Percentiles rank a stretch among this genome's conserved stretches.
These are phyloP conservation scores for Exophiala dermatitidis DNA, from an alignment of 2,329 filamentous ascomycete species.

Conservation along the genomic window DNA sequence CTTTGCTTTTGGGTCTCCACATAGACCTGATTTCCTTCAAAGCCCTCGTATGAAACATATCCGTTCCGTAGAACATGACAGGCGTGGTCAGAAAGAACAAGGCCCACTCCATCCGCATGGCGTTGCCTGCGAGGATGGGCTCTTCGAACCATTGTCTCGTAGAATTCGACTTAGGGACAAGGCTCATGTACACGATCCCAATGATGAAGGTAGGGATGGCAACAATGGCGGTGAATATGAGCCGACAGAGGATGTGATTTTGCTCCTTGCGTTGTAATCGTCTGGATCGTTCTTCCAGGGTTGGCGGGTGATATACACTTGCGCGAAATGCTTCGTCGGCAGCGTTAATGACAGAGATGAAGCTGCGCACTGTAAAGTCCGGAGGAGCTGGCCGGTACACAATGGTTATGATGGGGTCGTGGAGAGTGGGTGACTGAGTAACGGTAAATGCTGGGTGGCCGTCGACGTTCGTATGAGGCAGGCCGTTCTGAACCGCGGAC, in stretches of 20 bases:
- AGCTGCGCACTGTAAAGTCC: constrained; percentile 64
- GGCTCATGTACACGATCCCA: constrained; percentile 84
- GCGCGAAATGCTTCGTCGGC: constrained; percentile 60
- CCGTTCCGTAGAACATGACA: constrained; percentile 78
- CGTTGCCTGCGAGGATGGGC: constrained; percentile 60
- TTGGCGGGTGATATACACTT: constrained; percentile 70
- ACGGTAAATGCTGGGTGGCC: constrained; percentile 41
- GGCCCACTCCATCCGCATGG: constrained; percentile 69
- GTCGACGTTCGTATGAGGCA: constrained; percentile 21
- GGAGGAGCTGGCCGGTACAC: constrained; percentile 64
- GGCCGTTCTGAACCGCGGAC: constrained; percentile 25
- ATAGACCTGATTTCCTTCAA: constrained; percentile 69
- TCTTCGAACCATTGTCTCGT: constrained; percentile 61
- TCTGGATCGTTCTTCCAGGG: constrained; percentile 72
- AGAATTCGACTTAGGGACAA: constrained; percentile 56
- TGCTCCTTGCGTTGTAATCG: constrained; percentile 65
- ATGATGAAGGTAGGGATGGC: constrained; percentile 80
- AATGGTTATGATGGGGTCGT: constrained; percentile 62
- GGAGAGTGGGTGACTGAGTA: constrained; percentile 48
- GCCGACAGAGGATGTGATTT: constrained; percentile 60
- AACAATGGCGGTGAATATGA: constrained; percentile 59
- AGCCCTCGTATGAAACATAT: constrained; percentile 73
- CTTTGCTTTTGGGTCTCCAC: constrained; percentile 69
- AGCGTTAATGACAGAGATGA: constrained; percentile 60
- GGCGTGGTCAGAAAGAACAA: constrained; percentile 76